A percentile compares a stretch with the other conserved stretches of the same genome.
phyloP scores from a whole-genome alignment of 345 rosid species.

The Eucalyptus melliodora region DNA sequence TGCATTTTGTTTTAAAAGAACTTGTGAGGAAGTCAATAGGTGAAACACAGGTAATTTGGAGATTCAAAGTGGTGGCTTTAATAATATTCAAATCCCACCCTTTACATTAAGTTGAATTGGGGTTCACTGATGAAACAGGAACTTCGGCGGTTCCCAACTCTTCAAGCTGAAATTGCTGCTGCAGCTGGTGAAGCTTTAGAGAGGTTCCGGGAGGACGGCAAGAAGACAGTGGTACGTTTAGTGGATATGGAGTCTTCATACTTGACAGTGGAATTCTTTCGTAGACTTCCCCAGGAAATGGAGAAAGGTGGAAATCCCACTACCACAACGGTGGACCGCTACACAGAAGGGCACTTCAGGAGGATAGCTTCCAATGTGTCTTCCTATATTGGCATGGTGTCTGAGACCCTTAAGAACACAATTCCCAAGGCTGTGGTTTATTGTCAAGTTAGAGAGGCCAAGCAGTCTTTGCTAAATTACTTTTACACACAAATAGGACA shows the following conservation, averaged over 20 bases:
- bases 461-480: conserved; percentile 49
- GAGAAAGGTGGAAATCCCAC: conserved; percentile 19
- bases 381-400: conserved; percentile 60
- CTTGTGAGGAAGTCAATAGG: conserved; percentile 69
- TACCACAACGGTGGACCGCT: conserved; percentile 28
- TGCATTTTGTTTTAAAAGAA: conserved; percentile 70
- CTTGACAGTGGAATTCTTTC: conserved; percentile 70
- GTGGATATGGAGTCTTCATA: conserved; percentile 84
- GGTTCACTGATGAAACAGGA: conserved; percentile 21
- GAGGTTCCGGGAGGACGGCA: conserved; percentile 68
- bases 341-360: conserved; percentile 58
- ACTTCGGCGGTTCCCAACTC: conserved; percentile 64
- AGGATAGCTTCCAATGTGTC: conserved; percentile 76
- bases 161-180: conserved; percentile 64
- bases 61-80: background rate
- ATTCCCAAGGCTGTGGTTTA: conserved; percentile 69
- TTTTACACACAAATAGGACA: conserved; percentile 65
- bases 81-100: background rate
- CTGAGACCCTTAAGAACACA: conserved; percentile 56
- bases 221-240: conserved; percentile 44
- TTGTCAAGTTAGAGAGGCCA: conserved; percentile 84
- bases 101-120: background rate
- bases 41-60: conserved; percentile 47
- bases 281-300: conserved; percentile 67
- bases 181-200: conserved; percentile 58